These are phyloP conservation scores for Coprinopsis marcescibilis DNA, from an alignment of 768 basidiomycete species.

Conservation along the genomic window DNA sequence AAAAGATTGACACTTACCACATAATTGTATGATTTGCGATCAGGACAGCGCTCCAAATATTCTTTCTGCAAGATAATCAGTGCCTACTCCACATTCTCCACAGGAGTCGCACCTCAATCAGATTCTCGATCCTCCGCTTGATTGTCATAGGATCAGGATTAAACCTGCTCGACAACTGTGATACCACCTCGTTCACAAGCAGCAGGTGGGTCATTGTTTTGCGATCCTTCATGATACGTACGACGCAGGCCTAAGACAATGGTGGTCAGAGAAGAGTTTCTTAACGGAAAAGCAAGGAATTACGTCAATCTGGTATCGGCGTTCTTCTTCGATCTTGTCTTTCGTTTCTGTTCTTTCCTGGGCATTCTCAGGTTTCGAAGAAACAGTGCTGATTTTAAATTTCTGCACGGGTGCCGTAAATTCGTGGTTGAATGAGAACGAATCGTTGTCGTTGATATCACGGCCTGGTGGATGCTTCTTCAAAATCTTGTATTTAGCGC, in stretches of 20 bases:
- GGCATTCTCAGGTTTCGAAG: constrained; percentile 78
- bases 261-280: background rate
- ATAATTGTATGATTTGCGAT: constrained; percentile 86
- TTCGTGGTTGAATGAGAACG: constrained; percentile 82
- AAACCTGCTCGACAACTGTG: constrained; percentile 81
- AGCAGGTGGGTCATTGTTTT: constrained; percentile 87
- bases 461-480: constrained; percentile 88
- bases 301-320: constrained; percentile 86
- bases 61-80: constrained; percentile 58
- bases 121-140: constrained; percentile 88
- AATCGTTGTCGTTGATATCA: constrained; percentile 69
- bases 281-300: constrained; percentile 22
- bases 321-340: constrained; percentile 86
- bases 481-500: constrained; percentile 88
- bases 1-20: constrained; percentile 30
- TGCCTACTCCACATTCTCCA: background rate
- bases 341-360: constrained; percentile 90
- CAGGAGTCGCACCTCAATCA: constrained; percentile 78
- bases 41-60: constrained; percentile 86
- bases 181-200: constrained; percentile 84
- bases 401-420: constrained; percentile 81
- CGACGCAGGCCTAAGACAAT: constrained; percentile 81
- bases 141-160: constrained; percentile 79
- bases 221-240: constrained; percentile 95
- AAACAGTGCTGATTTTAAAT: constrained; percentile 90